Conservation (phyloP, 2,329 filamentous ascomycete genomes). For the Xylariaceae sp. region DNA sequence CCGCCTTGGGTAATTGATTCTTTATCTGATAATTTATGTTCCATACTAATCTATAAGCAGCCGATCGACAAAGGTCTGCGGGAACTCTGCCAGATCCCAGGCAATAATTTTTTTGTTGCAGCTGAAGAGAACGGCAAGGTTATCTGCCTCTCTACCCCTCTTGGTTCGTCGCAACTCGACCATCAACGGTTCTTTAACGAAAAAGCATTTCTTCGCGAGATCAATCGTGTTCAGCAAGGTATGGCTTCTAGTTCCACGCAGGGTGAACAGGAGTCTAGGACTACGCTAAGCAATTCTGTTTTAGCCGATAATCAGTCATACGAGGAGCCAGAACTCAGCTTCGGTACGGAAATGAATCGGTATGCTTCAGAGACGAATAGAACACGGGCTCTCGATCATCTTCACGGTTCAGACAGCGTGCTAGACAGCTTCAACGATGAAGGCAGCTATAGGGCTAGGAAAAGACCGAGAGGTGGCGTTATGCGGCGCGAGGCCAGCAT, state of each 20-base stretch:
- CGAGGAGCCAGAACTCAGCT: slow-evolving; percentile 25
- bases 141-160: slow-evolving; percentile 48
- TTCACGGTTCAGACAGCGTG: background rate
- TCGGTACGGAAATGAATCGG: slow-evolving; percentile 20
- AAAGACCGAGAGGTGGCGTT: slow-evolving; percentile 37
- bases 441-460: slow-evolving; percentile 43
- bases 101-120: slow-evolving; percentile 59
- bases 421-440: slow-evolving; percentile 38
- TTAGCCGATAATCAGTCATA: slow-evolving; percentile 11
- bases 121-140: slow-evolving; percentile 52
- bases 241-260: slow-evolving; percentile 23
- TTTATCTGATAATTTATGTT: background rate
- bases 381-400: slow-evolving; percentile 23
- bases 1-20: slow-evolving; percentile 46
- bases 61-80: slow-evolving; percentile 58
- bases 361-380: slow-evolving; percentile 21
- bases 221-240: slow-evolving; percentile 49
- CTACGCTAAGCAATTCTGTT: slow-evolving; percentile 1
- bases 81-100: slow-evolving; percentile 58
- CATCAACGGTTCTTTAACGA: slow-evolving; percentile 54
- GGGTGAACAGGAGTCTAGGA: background rate
- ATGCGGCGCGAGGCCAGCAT: slow-evolving; percentile 33
- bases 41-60: slow-evolving; percentile 42
- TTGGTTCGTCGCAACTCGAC: slow-evolving; percentile 25
- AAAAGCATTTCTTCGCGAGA: slow-evolving; percentile 48